These are phyloP conservation scores for Eimeria sp. DNA, from an alignment of 169 alveolate species.

Conservation along the genomic window DNA sequence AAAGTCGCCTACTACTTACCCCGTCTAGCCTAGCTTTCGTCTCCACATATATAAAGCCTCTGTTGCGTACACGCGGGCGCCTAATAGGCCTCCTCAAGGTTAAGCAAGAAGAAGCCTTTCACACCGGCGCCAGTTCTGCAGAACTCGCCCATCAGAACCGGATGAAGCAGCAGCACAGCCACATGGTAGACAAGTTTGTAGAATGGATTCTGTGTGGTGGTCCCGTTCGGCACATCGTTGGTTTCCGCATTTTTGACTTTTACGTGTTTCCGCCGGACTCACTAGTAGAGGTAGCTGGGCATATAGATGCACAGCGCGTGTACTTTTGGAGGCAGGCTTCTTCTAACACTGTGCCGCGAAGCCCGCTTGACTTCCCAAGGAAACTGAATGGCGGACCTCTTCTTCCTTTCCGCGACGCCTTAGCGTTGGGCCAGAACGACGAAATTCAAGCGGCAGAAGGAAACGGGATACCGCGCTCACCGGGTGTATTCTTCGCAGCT, in stretches of 20 bases:
- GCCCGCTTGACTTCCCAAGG: constrained; percentile 17
- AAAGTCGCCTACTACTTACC: constrained; percentile 42
- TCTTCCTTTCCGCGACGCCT: constrained; percentile 17
- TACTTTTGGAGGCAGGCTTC: constrained; percentile 48
- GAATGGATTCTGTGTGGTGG: constrained; percentile 61
- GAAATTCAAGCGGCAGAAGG: not conserved
- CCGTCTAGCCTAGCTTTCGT: constrained; percentile 65
- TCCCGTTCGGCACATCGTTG: constrained; percentile 57
- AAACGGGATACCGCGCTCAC: not conserved
- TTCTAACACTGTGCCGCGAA: constrained; percentile 18
- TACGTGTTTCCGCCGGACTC: constrained; percentile 44
- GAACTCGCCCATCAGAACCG: constrained; percentile 46
- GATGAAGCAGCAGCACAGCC: constrained; percentile 69
- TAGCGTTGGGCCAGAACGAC: constrained; percentile 1
- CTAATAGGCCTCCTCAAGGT: constrained; percentile 5
- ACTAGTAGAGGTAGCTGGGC: constrained; percentile 47
- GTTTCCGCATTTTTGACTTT: constrained; percentile 30
- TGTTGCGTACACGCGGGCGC: constrained; percentile 57
- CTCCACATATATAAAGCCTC: constrained; percentile 47
- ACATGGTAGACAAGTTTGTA: constrained; percentile 21
- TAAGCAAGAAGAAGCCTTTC: constrained; percentile 37
- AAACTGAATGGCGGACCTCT: constrained; percentile 6
- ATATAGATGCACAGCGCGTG: constrained; percentile 63
- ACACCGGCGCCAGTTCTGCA: constrained; percentile 13
- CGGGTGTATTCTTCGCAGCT: constrained; percentile 22